phyloP scores from a whole-genome alignment of 192 early-diverging fungal species.

The Coemansia sp. region DNA sequence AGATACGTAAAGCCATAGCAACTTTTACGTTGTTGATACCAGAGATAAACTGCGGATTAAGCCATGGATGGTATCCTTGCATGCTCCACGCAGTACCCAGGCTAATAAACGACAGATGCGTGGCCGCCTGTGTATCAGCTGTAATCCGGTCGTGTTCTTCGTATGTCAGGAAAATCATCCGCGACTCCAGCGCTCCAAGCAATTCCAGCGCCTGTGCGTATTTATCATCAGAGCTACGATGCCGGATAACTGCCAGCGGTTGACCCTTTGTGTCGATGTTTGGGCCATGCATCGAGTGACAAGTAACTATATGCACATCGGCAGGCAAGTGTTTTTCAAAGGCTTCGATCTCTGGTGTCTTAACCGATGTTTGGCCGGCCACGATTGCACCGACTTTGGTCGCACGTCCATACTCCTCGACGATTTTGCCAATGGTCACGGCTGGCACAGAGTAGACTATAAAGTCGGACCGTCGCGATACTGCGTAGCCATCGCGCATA shows the following conservation, averaged over 20 bases:
- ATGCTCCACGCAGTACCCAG: constrained; percentile 95
- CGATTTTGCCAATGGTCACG: constrained; percentile 78
- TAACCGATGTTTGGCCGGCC: constrained; percentile 94
- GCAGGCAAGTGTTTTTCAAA: constrained; percentile 83
- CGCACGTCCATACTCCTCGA: constrained; percentile 83
- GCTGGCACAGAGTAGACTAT: constrained; percentile 97
- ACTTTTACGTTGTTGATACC: constrained; percentile 98
- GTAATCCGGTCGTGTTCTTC: constrained; percentile 94
- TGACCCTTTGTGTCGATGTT: constrained; percentile 80
- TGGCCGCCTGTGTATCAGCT: constrained; percentile 97
- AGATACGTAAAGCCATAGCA: constrained; percentile 90
- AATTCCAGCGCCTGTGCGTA: constrained; percentile 65
- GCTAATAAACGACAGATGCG: constrained; percentile 91
- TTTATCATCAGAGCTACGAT: constrained; percentile 65
- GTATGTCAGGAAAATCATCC: constrained; percentile 77
- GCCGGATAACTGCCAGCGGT: constrained; percentile 81
- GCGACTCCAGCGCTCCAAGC: constrained; percentile 74
- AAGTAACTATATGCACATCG: constrained; percentile 94
- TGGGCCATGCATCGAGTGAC: constrained; percentile 96
- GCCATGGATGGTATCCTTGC: constrained; percentile 86
- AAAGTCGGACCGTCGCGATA: constrained; percentile 82
- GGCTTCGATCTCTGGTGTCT: constrained; percentile 89
- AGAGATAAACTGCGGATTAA: constrained; percentile 81
- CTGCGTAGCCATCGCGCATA: constrained; percentile 78
- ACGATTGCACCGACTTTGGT: constrained; percentile 89